These are phyloP conservation scores for Zangia roseola DNA, from an alignment of 768 basidiomycete species.

Conservation along the genomic window DNA sequence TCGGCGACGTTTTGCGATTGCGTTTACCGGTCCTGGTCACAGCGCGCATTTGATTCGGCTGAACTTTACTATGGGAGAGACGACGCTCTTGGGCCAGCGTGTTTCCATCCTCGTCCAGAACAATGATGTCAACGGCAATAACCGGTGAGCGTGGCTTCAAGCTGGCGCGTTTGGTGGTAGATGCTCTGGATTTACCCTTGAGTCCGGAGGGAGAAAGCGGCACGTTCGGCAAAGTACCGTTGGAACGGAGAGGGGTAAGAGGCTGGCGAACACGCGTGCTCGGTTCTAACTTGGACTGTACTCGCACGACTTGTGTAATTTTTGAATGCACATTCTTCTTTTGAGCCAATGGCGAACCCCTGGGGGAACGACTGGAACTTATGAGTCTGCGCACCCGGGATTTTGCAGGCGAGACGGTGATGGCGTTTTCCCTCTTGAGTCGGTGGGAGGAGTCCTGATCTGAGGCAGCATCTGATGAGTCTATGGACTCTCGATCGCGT, in stretches of 20 bases:
- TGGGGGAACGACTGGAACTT: constrained; percentile 17
- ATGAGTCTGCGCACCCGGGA: constrained; percentile 11
- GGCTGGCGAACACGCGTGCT: constrained; percentile 35
- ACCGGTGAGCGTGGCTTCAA: constrained; percentile 45
- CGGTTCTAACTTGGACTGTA: constrained; percentile 12
- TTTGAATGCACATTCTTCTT: constrained; percentile 26
- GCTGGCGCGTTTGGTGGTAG: constrained; percentile 20
- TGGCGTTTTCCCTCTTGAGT: constrained; percentile 22
- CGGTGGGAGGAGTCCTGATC: constrained; percentile 32
- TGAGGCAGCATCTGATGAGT: constrained; percentile 35
- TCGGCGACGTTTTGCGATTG: background rate
- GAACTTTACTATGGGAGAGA: constrained; percentile 46
- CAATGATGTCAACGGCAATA: constrained; percentile 65
- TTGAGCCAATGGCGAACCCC: constrained; percentile 21
- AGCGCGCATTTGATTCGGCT: constrained; percentile 30
- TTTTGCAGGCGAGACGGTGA: constrained; percentile 23
- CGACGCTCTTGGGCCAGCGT: constrained; percentile 61
- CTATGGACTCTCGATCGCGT: constrained; percentile 22
- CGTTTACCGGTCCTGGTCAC: constrained; percentile 10
- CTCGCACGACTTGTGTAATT: constrained; percentile 3
- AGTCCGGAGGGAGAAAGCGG: constrained; percentile 20
- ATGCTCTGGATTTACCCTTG: constrained; percentile 23
- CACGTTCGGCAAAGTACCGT: constrained; percentile 39
- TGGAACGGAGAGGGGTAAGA: constrained; percentile 38
- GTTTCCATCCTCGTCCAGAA: constrained; percentile 60